These are phyloP conservation scores for Erysimum cheiri DNA, from an alignment of 441 rosid species.

Conservation along the genomic window DNA sequence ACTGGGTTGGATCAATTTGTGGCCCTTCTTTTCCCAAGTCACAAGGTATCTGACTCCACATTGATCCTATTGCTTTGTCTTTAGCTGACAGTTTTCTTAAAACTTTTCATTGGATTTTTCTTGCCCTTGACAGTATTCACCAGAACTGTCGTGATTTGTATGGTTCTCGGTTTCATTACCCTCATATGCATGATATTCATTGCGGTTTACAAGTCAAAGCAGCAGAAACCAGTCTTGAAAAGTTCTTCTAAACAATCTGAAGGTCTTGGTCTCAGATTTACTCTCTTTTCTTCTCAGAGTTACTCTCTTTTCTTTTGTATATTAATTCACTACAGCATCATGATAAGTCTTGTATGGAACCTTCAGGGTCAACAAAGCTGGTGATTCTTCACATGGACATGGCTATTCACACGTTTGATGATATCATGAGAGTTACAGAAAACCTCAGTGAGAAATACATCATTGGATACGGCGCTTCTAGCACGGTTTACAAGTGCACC, in stretches of 20 bases:
- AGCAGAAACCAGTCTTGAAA: slow-evolving; percentile 47
- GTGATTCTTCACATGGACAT: slow-evolving; percentile 97
- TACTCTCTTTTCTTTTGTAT: too few relatives aligned
- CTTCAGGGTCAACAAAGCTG: slow-evolving; percentile 77
- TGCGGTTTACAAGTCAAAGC: slow-evolving; percentile 73
- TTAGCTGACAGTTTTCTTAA: not conserved
- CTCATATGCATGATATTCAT: slow-evolving; percentile 58
- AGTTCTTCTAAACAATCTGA: slow-evolving; percentile 48
- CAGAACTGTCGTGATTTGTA: slow-evolving; percentile 63
- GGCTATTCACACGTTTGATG: slow-evolving; percentile 91
- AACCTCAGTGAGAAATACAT: slow-evolving; percentile 78
- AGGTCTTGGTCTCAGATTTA: slow-evolving; percentile 44
- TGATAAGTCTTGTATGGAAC: not conserved
- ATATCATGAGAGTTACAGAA: slow-evolving; percentile 88
- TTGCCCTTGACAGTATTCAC: slow-evolving; percentile 57
- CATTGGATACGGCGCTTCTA: slow-evolving; percentile 88
- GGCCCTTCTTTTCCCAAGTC: slow-evolving; percentile 58
- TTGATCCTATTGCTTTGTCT: not conserved
- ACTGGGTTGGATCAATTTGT: slow-evolving; percentile 86
- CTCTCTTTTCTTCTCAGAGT: not conserved
- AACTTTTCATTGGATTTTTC: not conserved
- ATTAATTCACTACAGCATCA: not conserved
- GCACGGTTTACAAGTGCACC: slow-evolving; percentile 84
- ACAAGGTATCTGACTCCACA: slow-evolving; percentile 50
- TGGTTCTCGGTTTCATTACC: slow-evolving; percentile 63